Percentiles rank a stretch among this genome's conserved stretches.
phyloP scores from a whole-genome alignment of 768 basidiomycete species.

The Suillus tomentosus region DNA sequence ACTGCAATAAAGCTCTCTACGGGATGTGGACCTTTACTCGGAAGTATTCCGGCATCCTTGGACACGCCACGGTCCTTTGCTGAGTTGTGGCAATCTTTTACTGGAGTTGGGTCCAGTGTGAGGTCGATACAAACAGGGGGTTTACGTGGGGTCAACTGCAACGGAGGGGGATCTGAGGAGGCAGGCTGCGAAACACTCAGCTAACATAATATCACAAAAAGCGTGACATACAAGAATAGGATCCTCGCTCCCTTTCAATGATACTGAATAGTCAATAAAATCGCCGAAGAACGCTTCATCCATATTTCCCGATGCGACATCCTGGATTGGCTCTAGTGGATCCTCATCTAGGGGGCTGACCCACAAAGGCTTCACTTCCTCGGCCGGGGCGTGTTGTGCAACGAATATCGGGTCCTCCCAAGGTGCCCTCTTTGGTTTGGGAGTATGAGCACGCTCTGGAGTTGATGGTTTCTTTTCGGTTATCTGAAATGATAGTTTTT shows the following conservation, averaged over 20 bases:
- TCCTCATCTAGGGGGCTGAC: not conserved
- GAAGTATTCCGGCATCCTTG: not conserved
- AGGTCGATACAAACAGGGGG: conserved; percentile 46
- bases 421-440: conserved; percentile 33
- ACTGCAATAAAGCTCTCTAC: not conserved
- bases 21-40: not conserved
- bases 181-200: conserved; percentile 17
- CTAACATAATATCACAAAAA: not conserved
- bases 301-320: not conserved
- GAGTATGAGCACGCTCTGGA: conserved; percentile 13
- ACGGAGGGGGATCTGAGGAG: conserved; percentile 3
- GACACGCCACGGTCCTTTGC: not conserved
- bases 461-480: conserved; percentile 2
- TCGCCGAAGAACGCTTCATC: conserved; percentile 6
- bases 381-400: conserved; percentile 4
- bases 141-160: conserved; percentile 21
- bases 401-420: conserved; percentile 30
- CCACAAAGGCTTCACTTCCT: not conserved
- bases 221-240: not conserved
- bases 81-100: conserved; percentile 7
- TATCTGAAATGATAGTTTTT: conserved; percentile 3
- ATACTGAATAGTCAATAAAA: conserved; percentile 9
- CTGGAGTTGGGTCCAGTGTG: conserved; percentile 36
- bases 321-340: not conserved
- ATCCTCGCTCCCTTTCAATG: conserved; percentile 12